Percentiles rank a stretch among this genome's conserved stretches.
These are phyloP conservation scores for Pinus tabuliformis DNA, from an alignment of 75 land plant genomes.

Conservation along the genomic window DNA sequence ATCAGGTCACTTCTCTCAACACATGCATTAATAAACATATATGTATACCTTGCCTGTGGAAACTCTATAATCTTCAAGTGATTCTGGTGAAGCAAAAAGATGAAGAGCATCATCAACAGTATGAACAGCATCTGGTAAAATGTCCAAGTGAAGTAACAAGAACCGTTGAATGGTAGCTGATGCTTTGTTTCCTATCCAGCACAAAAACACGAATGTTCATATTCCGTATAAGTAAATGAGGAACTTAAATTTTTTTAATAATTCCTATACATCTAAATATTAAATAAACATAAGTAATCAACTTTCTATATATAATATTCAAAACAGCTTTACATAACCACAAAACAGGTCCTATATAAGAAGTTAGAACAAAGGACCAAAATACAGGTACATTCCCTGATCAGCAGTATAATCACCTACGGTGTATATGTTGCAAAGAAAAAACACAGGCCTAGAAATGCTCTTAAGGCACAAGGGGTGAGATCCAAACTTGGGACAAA, in stretches of 20 bases:
- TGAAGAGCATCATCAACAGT: conserved; percentile 94
- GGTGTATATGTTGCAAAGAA: background rate
- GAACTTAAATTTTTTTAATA: no score
- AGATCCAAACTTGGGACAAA: background rate
- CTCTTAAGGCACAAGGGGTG: background rate
- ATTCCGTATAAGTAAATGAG: background rate
- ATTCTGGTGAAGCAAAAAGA: conserved; percentile 82
- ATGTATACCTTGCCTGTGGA: conserved; percentile 74
- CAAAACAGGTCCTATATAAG: no score
- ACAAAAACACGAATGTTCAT: conserved; percentile 5
- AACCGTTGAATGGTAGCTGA: conserved; percentile 94
- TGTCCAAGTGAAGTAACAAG: conserved; percentile 84
- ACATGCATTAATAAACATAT: background rate
- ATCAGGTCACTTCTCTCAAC: background rate
- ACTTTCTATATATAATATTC: no score
- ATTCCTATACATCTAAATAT: background rate
- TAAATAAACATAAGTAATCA: background rate
- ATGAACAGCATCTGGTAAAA: conserved; percentile 68
- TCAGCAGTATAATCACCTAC: no score
- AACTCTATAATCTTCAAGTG: conserved; percentile 81
- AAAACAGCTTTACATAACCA: no score
- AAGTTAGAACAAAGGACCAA: no score
- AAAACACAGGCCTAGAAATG: background rate
- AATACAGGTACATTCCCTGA: no score
- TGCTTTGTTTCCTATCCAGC: conserved; percentile 72